Evolutionary conservation across 768 basidiomycete genomes (phyloP).

Genomic region (Termitomyces sp.): DNA sequence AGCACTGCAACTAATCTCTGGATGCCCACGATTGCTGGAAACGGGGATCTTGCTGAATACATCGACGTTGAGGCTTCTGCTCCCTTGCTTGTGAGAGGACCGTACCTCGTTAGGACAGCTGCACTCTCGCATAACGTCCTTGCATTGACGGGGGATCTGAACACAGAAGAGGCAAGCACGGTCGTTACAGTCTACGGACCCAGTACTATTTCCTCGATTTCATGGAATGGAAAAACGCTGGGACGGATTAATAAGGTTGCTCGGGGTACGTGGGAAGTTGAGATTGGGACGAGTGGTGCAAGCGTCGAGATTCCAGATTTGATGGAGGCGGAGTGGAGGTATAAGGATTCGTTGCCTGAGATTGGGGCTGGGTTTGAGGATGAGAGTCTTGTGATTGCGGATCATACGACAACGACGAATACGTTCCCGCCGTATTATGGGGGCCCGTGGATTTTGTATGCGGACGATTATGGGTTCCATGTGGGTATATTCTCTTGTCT

Average conservation of each 20-base stretch:
- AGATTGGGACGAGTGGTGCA: neutral
- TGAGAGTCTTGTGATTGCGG: slow-evolving; percentile 5
- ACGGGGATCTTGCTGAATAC: slow-evolving; percentile 8
- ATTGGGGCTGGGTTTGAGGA: slow-evolving; percentile 7
- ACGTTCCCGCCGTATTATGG: slow-evolving; percentile 14
- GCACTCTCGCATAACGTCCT: slow-evolving; percentile 3
- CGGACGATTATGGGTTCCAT: slow-evolving; percentile 17
- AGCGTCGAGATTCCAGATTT: slow-evolving; percentile 8
- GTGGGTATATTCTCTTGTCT: neutral
- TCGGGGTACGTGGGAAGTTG: slow-evolving; percentile 5
- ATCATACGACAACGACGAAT: slow-evolving; percentile 13
- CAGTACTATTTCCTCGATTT: neutral
- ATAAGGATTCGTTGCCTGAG: slow-evolving; percentile 13
- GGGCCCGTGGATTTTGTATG: slow-evolving; percentile 15
- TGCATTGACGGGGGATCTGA: slow-evolving; percentile 10
- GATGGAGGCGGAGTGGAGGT: slow-evolving; percentile 10
- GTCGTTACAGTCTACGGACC: slow-evolving; percentile 12
- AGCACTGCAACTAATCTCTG: slow-evolving; percentile 12
- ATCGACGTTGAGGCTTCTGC: slow-evolving; percentile 10
- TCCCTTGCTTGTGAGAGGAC: slow-evolving; percentile 10
- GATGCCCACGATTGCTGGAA: slow-evolving; percentile 15
- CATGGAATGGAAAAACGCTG: slow-evolving; percentile 11
- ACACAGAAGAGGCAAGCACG: neutral
- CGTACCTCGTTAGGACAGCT: slow-evolving; percentile 13
- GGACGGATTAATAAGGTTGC: neutral